Evolutionary conservation across 768 basidiomycete genomes (phyloP), one percentile per base, ranked within the genome.

Genomic region (Strobilomyces echinocephalus): DNA sequence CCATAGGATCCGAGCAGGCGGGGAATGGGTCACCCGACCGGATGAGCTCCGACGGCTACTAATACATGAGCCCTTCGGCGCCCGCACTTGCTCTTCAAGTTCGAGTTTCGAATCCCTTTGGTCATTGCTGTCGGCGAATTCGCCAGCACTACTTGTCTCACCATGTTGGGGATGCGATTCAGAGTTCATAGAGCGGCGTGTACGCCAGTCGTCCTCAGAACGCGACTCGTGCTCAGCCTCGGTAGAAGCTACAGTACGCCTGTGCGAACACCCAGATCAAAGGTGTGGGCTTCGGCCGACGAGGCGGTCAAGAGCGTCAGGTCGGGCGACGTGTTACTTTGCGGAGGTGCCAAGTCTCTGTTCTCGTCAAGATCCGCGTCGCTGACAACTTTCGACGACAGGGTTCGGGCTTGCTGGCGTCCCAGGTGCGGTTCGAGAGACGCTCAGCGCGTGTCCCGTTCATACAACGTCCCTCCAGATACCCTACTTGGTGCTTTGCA

Each of bases 361-460:
- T 53, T 42, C 12, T 46, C n/a, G 0, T 18, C 12, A 12, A 28
- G 21, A 36, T 12, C 16, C 40, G 52, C 20, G 11, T 50, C 41
- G 36, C 8, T 46, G 46, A 49, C 16, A 36, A 31, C 42, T 30
- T 36, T 61, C 38, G 36, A 61, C 10, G 38, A 15, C 61, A 92
- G 92, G 93, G 26, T 97, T 97, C 63, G 93, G 93, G 42, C 73
- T 91, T 48, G 89, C 90, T 60, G 94, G 93, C 30, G 87, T 92
- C 43, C 91, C 93, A 63, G 87, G 89, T 90, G 42, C 39, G 73
- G 43, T 41, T 15, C 28, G 2, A 12, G 36, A 34, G 30, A 16
- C 21, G 16, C 4, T 20, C n/a, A 12, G 14, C 28, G 9, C 12
- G 14, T 35, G 9, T 20, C 15, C 0, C 1, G 16, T 49, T 54